Percentiles rank a stretch among this genome's conserved stretches.
Conservation (phyloP, 208 protist species). For the Acanthamoeba divionensis region DNA sequence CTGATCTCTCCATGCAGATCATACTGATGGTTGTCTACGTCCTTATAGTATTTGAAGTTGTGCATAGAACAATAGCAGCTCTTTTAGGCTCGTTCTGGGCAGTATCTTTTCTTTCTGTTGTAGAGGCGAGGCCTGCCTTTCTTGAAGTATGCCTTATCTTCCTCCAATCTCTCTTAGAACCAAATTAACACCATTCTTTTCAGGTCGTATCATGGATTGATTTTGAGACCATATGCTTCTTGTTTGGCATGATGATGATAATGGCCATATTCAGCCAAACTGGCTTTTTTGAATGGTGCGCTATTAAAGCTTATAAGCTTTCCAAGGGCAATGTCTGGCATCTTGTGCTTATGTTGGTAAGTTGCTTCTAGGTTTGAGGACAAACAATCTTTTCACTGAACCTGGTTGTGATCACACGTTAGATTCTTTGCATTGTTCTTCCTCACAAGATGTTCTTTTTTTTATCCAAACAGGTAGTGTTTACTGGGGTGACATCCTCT, state of each 20-base stretch:
- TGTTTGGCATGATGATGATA: conserved; percentile 82
- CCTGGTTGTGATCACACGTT: too few species aligned
- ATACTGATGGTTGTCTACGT: conserved; percentile 73
- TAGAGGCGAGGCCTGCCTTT: not conserved
- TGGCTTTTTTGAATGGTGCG: conserved; percentile 76
- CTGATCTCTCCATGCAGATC: conserved; percentile 61
- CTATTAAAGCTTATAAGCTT: conserved; percentile 67
- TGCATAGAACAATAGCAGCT: conserved; percentile 72
- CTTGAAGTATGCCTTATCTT: not conserved
- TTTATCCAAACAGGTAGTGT: not conserved
- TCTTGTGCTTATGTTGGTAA: conserved; percentile 34
- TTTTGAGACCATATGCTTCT: conserved; percentile 45
- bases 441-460: too few species aligned
- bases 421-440: too few species aligned
- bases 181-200: too few species aligned
- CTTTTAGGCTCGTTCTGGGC: conserved; percentile 72
- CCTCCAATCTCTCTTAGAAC: too few species aligned
- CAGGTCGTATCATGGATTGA: conserved; percentile 75
- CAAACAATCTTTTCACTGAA: too few species aligned
- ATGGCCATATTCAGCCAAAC: conserved; percentile 75
- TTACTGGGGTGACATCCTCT: conserved; percentile 67
- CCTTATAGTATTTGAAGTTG: conserved; percentile 76
- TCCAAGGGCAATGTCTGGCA: conserved; percentile 66
- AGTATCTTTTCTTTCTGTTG: conserved; percentile 36
- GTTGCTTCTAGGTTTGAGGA: too few species aligned